Evolutionary conservation across 129 eudicot species (phyloP), one percentile per base, ranked within the genome.

Genomic region (Helichrysum umbraculigerum): DNA sequence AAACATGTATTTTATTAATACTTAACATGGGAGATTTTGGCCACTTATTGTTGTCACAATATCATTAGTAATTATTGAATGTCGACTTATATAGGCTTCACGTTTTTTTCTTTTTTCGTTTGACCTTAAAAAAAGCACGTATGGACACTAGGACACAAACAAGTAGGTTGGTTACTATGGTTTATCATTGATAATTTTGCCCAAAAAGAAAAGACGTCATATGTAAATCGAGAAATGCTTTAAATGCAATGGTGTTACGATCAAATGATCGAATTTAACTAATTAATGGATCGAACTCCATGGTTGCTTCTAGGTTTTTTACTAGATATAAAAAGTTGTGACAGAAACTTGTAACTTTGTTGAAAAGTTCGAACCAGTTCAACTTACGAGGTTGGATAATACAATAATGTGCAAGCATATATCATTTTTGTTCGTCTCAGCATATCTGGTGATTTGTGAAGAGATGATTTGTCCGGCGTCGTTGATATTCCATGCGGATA

Each of bases 41-140:
- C 35, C n/a, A 6, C 68, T 62, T 62, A 62, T 29, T 28, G 7
- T 20, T 28, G 68, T 62, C 68, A 29, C 68, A 62, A 29, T 62
- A n/a, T 22, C 9, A 16, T 28, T 62, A 28, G 67, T 12, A 62
- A 54, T 15, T 17, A n/a, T 54, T n/a, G 60, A n/a, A 4, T 4
- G 60, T 54, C 6, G 60, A 17, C 60, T 3, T 56, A 56, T 56
- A 17, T 56, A 56, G 19, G 73, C 73, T 68, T 68, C 73, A 42
- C 44, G 14, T 68, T 68, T 44, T 44, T 1, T 44, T 44, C 5
- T 42, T 68, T 19, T 39, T 68, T 22, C 52, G 73, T 68, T 68
- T 68, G 35, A 42, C 58, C 62, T 17, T 56, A 56, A 56, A 63
- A 59, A 60, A 60, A 17, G 22, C 7, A 60, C 15, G 68, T 21